These are phyloP conservation scores for Pisolithus tinctorius DNA, from an alignment of 768 basidiomycete species.

Conservation along the genomic window DNA sequence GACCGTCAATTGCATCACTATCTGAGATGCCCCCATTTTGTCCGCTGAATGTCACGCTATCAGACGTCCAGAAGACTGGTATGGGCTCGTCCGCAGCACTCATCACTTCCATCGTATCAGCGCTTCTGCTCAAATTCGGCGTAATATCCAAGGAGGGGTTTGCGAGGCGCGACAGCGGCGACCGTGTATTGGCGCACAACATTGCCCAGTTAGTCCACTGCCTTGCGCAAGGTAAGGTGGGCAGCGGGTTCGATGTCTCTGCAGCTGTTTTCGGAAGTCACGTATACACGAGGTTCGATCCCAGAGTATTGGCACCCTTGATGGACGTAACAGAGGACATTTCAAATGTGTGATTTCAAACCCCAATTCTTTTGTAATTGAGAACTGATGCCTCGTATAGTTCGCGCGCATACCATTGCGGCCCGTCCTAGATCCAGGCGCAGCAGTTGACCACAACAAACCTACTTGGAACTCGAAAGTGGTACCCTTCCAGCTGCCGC, in stretches of 20 bases:
- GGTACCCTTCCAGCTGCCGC: constrained; percentile 74
- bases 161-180: constrained; percentile 34
- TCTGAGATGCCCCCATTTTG: constrained; percentile 69
- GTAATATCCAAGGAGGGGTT: constrained; percentile 52
- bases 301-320: constrained; percentile 56
- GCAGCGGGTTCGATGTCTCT: constrained; percentile 95
- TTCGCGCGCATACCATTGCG: constrained; percentile 4
- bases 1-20: constrained; percentile 59
- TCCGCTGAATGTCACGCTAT: constrained; percentile 58
- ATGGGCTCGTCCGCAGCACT: constrained; percentile 95
- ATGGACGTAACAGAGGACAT: constrained; percentile 44
- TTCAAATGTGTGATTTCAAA: constrained; percentile 28
- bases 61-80: constrained; percentile 95
- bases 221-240: constrained; percentile 95
- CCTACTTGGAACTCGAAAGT: constrained; percentile 66
- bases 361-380: neutral
- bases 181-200: constrained; percentile 74
- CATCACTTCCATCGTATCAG: constrained; percentile 89
- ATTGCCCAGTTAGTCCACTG: constrained; percentile 93
- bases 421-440: constrained; percentile 49
- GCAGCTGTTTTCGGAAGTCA: constrained; percentile 94
- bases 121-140: constrained; percentile 69
- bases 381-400: constrained; percentile 9
- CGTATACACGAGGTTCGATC: constrained; percentile 82
- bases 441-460: constrained; percentile 30